Conservation (phyloP, 108 stramenopile species). For the Conticribra weissflogii region DNA sequence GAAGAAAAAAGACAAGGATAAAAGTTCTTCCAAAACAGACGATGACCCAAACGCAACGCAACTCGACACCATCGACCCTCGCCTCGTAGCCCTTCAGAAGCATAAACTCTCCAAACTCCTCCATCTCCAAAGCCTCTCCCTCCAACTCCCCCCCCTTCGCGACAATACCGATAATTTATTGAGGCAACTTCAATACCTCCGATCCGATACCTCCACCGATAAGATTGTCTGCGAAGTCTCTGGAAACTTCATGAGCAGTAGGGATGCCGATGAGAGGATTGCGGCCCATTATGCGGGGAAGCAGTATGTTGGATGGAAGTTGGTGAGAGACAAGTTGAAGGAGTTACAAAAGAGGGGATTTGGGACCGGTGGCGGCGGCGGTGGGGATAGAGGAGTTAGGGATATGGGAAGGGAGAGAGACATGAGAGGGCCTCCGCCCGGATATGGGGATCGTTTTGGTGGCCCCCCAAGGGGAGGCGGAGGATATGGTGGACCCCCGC, state of each 20-base stretch:
- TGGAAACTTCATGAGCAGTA: slow-evolving; percentile 89
- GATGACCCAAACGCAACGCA: slow-evolving; percentile 23
- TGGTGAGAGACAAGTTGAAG: slow-evolving; percentile 86
- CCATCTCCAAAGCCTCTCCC: slow-evolving; percentile 39
- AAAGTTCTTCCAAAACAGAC: slow-evolving; percentile 13
- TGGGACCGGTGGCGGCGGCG: slow-evolving; percentile 36
- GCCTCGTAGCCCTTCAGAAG: slow-evolving; percentile 56
- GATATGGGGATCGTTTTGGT: slow-evolving; percentile 19
- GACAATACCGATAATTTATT: slow-evolving; percentile 65
- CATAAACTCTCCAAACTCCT: slow-evolving; percentile 45
- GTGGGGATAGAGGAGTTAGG: slow-evolving; percentile 24
- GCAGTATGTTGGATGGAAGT: slow-evolving; percentile 92
- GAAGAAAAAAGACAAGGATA: slow-evolving; percentile 31
- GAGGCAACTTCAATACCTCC: slow-evolving; percentile 75
- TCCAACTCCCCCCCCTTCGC: slow-evolving; percentile 63
- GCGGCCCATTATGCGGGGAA: slow-evolving; percentile 93
- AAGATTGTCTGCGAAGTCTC: slow-evolving; percentile 91
- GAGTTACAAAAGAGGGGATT: slow-evolving; percentile 68
- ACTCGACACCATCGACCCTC: slow-evolving; percentile 23
- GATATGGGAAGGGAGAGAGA: no score
- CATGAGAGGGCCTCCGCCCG: slow-evolving; percentile 1
- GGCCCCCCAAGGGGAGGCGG: background rate
- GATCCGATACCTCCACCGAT: slow-evolving; percentile 80
- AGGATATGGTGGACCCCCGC: slow-evolving; percentile 21
- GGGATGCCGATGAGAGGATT: slow-evolving; percentile 92